These are phyloP conservation scores for Clonostachys chloroleuca DNA, from an alignment of 2,329 filamentous ascomycete species.

Conservation along the genomic window DNA sequence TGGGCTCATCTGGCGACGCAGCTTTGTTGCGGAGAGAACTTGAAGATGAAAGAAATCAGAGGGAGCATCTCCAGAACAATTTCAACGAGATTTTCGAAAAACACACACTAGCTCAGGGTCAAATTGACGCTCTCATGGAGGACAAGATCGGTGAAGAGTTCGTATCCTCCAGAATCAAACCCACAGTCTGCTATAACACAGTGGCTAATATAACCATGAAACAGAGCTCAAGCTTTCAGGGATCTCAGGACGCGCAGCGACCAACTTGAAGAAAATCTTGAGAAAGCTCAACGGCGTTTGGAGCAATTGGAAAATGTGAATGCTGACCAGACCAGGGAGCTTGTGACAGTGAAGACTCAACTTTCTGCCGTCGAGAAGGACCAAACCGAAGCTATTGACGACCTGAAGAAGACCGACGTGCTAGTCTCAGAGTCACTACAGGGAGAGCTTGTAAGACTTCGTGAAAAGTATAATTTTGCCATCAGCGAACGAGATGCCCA, in stretches of 20 bases:
- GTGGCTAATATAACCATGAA: slow-evolving; percentile 38
- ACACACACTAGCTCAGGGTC: slow-evolving; percentile 50
- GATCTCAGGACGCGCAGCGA: slow-evolving; percentile 44
- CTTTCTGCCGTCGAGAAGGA: slow-evolving; percentile 50
- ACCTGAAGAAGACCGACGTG: slow-evolving; percentile 55
- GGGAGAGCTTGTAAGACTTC: slow-evolving; percentile 51
- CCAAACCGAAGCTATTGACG: slow-evolving; percentile 48
- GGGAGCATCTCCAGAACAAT: slow-evolving; percentile 46
- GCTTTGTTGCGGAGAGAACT: slow-evolving; percentile 50
- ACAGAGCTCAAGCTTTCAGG: slow-evolving; percentile 48
- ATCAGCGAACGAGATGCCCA: slow-evolving; percentile 50
- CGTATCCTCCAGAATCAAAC: slow-evolving; percentile 33
- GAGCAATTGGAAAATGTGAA: slow-evolving; percentile 41
- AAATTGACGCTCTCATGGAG: slow-evolving; percentile 49
- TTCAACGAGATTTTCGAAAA: slow-evolving; percentile 55
- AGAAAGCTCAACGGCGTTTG: slow-evolving; percentile 33
- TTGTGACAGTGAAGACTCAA: slow-evolving; percentile 47
- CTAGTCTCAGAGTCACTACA: slow-evolving; percentile 54
- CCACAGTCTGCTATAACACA: slow-evolving; percentile 14
- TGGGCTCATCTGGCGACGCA: slow-evolving; percentile 49
- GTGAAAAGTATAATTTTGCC: slow-evolving; percentile 43
- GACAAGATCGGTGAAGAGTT: slow-evolving; percentile 51
- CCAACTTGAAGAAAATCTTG: slow-evolving; percentile 40
- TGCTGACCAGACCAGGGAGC: slow-evolving; percentile 49
- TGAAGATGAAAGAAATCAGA: slow-evolving; percentile 46